Evolutionary conservation across 257 asterid species (phyloP), one percentile per base, ranked within the genome.

Genomic region (Fraxinus americana): DNA sequence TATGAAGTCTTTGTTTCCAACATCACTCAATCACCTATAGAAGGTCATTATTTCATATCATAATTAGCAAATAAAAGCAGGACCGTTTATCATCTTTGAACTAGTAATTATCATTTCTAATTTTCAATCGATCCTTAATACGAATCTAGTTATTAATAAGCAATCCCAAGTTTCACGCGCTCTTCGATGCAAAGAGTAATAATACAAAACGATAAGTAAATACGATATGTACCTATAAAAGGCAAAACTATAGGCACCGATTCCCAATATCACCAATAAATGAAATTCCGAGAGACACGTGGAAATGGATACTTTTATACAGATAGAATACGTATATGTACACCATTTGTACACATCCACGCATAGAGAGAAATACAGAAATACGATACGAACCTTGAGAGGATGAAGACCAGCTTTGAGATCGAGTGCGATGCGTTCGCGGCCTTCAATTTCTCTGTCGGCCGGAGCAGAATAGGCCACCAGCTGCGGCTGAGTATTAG

Each of bases 341-440:
- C 27, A 19, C 29, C 1, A 57, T 16, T 21, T 27, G 8, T 11
- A 16, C 41, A 30, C 27, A 52, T 6, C n/a, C 10, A 30, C 4
- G n/a, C 63, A 36, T 7, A 39, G 32, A 67, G 23, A 67, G 57
- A n/a, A 57, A 48, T 17, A 59, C 23, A 67, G 57, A n/a, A 54
- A 48, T 17, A 74, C 73, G 45, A 41, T 13, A 67, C 79, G 54
- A 75, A 94, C 99, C 89, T 84, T 92, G 82, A 95, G 99, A 71
- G 99, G 98, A 73, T 95, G 97, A 72, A 94, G 89, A 34, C 97
- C 96, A 72, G 97, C 92, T 86, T 91, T 94, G 80, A 91, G 96
- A 75, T 93, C 97, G 77, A 85, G 87, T 65, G 90, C 82, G 9
- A 88, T 82, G 82, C 97, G 97, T 23, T 91, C 93, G 67, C 85